Evolutionary conservation across 805 yeast species (phyloP).

Genomic region (Blastobotrys terrestris): DNA sequence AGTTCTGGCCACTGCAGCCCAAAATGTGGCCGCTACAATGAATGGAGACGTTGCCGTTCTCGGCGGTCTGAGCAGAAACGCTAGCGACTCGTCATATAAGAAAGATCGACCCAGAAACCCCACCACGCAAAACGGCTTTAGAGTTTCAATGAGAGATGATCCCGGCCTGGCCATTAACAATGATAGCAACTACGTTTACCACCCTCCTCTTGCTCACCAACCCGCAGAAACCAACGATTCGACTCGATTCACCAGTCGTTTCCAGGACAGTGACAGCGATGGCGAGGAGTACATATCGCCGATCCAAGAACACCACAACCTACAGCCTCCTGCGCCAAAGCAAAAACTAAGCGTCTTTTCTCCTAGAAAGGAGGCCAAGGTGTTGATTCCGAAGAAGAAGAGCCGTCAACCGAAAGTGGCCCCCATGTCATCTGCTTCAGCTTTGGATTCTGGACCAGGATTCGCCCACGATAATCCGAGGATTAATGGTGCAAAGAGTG

Average conservation of each 20-base stretch:
- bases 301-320: conserved; percentile 6
- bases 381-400: conserved; percentile 17
- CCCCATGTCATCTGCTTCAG: conserved; percentile 10
- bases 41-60: background rate
- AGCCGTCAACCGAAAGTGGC: background rate
- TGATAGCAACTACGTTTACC: too few relatives aligned
- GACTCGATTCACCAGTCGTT: conserved; percentile 24
- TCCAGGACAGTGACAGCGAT: conserved; percentile 31
- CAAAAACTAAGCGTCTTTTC: conserved; percentile 24
- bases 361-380: conserved; percentile 26
- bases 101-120: conserved; percentile 13
- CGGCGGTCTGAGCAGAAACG: conserved; percentile 12
- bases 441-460: conserved; percentile 12
- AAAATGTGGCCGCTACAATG: background rate
- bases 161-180: too few relatives aligned
- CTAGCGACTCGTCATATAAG: conserved; percentile 21
- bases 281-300: conserved; percentile 19
- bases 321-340: background rate
- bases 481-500: background rate
- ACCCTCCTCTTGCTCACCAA: too few relatives aligned
- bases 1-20: conserved; percentile 3
- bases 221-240: background rate
- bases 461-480: background rate
- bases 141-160: conserved; percentile 12
- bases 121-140: conserved; percentile 1